Evolutionary conservation across 176 grass and related monocot genomes (phyloP), one percentile per base, ranked within the genome.

Genomic region (sorghum (Sorghum bicolor)): DNA sequence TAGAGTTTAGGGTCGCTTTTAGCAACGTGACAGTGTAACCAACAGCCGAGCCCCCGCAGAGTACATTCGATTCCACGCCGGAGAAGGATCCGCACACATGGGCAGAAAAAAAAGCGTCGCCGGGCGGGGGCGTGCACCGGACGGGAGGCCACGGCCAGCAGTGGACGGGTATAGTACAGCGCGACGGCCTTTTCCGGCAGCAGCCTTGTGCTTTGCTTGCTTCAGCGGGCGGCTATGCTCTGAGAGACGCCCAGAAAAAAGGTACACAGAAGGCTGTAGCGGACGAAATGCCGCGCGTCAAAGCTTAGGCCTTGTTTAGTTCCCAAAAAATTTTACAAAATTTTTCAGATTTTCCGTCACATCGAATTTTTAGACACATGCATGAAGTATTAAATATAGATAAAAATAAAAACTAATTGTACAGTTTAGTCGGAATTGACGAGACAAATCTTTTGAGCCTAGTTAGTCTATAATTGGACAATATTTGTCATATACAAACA

Each of bases 151-250:
- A 10, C 3, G 66, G 41, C 8, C 55, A 47, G 20, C 25, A 43
- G 22, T 31, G 25, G 20, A 4, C 41, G 25, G 26, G 32, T 39
- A 60, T 26, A 7, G 13, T 29, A 70, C 68, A 39, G 34, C 4
- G 14, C 61, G 19, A 36, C 16, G 31, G 16, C 4, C 39, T 68
- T 68, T 70, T 76, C 32, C 10, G 45, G 80, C 43, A 37, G 87
- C 33, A 29, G 14, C 71, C 10, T 41, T 50, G 75, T 64, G 53
- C 52, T 82, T 55, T 62, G 53, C 53, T 58, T 85, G 82, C 87
- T 89, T 81, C 64, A 62, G 64, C 11, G 50, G 0, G 78, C 52
- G 82, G 60, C 64, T 33, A 45, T 81, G 78, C 77, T 63, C 65
- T 13, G 25, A 50, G 37, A 5, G 60, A 71, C 57, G 26, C 36